phyloP scores from a whole-genome alignment of 2,329 filamentous ascomycete genomes.

The Pleoardoris graminearum region DNA sequence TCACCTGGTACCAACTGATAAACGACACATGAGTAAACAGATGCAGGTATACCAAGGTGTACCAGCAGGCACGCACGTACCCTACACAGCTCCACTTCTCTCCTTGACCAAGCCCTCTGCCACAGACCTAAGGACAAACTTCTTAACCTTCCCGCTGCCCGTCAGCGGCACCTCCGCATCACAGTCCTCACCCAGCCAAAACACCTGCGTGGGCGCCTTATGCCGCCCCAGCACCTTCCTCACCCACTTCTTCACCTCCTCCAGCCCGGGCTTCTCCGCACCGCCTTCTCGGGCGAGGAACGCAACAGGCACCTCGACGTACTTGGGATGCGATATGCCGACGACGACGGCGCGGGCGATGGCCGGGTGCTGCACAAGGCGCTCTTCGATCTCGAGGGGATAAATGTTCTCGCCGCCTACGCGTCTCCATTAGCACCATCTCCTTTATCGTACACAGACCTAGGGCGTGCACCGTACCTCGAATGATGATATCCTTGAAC shows the following conservation, averaged over 20 bases:
- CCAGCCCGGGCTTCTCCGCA: constrained; percentile 30
- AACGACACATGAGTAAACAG: no score
- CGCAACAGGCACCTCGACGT: constrained; percentile 72
- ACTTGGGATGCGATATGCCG: constrained; percentile 69
- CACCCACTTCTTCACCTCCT: constrained; percentile 45
- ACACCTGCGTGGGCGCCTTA: constrained; percentile 69
- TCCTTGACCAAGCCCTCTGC: constrained; percentile 29
- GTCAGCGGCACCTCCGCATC: constrained; percentile 46
- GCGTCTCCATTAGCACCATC: neutral
- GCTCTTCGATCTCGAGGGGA: constrained; percentile 75
- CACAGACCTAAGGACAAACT: constrained; percentile 43
- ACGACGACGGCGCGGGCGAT: constrained; percentile 70
- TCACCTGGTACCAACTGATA: no score
- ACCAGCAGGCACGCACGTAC: no score
- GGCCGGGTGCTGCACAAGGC: constrained; percentile 65
- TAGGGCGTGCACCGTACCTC: constrained; percentile 51
- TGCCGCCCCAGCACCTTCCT: constrained; percentile 45
- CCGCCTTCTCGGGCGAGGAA: constrained; percentile 55
- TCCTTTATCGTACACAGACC: neutral
- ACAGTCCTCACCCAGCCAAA: constrained; percentile 67
- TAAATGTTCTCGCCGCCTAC: constrained; percentile 52
- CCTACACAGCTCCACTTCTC: neutral
- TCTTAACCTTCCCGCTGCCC: constrained; percentile 52
- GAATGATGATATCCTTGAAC: constrained; percentile 80
- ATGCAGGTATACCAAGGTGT: no score